Conservation (phyloP, 148 eudicot genomes). For the Amaranthus cruentus region DNA sequence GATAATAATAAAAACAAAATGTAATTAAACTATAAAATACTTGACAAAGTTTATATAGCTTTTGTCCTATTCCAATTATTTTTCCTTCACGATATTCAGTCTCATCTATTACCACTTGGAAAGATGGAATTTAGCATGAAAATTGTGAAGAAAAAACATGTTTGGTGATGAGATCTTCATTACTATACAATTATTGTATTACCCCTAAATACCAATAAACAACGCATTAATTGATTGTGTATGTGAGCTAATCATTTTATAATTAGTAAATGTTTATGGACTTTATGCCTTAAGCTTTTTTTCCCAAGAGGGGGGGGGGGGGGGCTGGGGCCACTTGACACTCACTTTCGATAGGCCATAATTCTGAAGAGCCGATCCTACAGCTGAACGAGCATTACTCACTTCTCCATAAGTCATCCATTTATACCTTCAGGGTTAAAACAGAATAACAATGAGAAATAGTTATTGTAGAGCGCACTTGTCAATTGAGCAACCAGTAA, state of each 20-base stretch:
- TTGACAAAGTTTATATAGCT: no score
- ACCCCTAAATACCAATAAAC: no score
- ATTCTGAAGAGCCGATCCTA: constrained; percentile 80
- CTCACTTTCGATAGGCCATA: constrained; percentile 66
- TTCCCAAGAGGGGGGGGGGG: not conserved
- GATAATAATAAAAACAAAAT: no score
- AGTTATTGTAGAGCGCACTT: not conserved
- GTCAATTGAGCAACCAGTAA: not conserved
- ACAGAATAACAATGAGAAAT: constrained; percentile 13
- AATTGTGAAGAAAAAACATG: no score
- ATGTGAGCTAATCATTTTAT: not conserved
- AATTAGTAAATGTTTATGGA: not conserved
- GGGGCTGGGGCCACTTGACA: not conserved
- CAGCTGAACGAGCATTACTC: constrained; percentile 67
- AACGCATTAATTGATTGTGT: no score
- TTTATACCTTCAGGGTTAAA: constrained; percentile 59
- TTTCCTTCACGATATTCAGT: no score
- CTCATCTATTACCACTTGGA: no score
- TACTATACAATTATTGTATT: no score
- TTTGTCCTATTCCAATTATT: no score
- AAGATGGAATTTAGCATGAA: no score
- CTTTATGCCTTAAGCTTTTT: not conserved
- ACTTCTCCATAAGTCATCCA: constrained; percentile 96
- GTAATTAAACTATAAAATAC: no score
- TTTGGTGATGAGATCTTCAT: no score